Evolutionary conservation across 441 rosid species (phyloP).

Genomic region (Erodium texanum): DNA sequence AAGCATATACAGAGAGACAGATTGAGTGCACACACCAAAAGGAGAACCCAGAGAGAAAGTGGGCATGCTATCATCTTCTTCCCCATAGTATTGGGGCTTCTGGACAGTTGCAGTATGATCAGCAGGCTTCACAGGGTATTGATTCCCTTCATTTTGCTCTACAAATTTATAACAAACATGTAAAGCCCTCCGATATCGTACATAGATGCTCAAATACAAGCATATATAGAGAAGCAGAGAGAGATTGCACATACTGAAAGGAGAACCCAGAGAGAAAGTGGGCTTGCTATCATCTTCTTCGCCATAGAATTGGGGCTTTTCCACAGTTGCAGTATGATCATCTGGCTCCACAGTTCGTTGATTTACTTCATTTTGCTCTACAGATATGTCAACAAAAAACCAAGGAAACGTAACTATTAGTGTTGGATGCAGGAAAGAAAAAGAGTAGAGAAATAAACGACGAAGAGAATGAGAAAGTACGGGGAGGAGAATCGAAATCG

Average conservation of each 20-base stretch:
- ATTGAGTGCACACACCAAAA: neutral
- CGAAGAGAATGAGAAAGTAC: constrained; percentile 18
- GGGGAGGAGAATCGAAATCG: constrained; percentile 42
- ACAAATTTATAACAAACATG: neutral
- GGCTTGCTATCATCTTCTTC: neutral
- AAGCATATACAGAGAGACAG: neutral
- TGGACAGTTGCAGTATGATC: neutral
- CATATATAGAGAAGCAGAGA: neutral
- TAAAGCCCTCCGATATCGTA: neutral
- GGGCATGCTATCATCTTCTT: neutral
- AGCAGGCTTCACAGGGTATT: neutral
- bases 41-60: constrained; percentile 4
- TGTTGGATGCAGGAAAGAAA: neutral
- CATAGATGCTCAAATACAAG: neutral
- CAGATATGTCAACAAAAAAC: neutral
- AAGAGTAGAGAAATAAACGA: neutral
- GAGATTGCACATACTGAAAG: neutral
- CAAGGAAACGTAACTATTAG: neutral
- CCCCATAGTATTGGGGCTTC: neutral
- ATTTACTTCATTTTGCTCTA: neutral
- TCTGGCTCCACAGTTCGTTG: neutral
- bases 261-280: neutral
- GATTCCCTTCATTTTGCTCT: neutral
- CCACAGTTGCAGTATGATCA: neutral
- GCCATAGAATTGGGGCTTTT: neutral